Evolutionary conservation across 1,139 yeast genomes (phyloP), one percentile per base, ranked within the genome.

Genomic region (Magnusiomyces fungicola): DNA sequence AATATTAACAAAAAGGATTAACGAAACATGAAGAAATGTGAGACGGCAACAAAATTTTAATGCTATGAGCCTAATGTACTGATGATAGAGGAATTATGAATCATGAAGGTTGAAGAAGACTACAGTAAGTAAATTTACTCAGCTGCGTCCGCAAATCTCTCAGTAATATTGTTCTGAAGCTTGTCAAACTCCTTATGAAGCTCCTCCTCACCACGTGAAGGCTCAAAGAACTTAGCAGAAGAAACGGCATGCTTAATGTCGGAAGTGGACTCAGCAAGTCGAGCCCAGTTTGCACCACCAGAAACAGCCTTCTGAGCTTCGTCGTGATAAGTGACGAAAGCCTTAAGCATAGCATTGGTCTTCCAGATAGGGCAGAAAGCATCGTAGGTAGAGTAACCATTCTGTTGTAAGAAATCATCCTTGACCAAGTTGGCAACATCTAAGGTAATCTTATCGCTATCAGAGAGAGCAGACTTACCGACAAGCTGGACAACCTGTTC

Each of bases 301-400:
- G 96, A 78, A 57, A 90, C 84, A 16, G 97, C 96, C 75, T 88
- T 90, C 73, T 90, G 97, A 33, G 99, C 97, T 73, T 92, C 97
- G 59, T 92, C 97, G 65, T 86, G 81, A 72, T 92, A 92, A 41
- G 89, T 71, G 55, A 89, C 81, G 63, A 92, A 92, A 22, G 92
- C 83, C 71, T 86, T 88, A 97, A 92, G 89, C 98, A 92, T 92
- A 68, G 88, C 95, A 62, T 80, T 84, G 51, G 99, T 92, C 78
- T 92, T 92, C 98, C 98, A 92, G 65, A 92, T 86, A 61, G 99
- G 99, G 74, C 99, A 92, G 83, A 89, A 92, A 47, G 95, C 96
- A 72, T 92, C 99, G 68, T 94, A 92, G 48, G 95, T 75, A 41
- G 97, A 92, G 73, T 94, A 92, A 73, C 99, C 99, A 70, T 92